phyloP scores from a whole-genome alignment of 495 filamentous ascomycete species.

The Hypoxylon trugodes region DNA sequence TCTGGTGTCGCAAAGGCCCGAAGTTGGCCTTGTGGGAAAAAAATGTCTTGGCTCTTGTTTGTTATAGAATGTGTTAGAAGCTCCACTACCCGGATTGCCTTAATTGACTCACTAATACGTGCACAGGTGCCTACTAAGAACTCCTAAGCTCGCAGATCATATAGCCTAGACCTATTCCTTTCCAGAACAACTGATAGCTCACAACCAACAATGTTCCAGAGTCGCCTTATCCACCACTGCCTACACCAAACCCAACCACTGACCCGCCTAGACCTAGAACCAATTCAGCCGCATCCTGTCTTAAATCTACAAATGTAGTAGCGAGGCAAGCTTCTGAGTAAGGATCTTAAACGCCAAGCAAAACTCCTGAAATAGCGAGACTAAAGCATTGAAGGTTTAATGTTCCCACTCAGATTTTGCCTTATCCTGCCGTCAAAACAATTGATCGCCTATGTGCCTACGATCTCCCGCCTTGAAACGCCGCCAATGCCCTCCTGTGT shows the following conservation, averaged over 20 bases:
- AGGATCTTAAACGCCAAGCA: background rate
- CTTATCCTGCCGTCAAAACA: slow-evolving; percentile 1
- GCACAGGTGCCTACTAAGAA: too few species aligned
- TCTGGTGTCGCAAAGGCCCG: background rate
- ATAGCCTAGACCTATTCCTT: background rate
- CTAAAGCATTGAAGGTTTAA: background rate
- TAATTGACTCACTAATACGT: background rate
- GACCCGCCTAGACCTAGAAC: background rate
- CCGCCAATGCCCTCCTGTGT: slow-evolving; percentile 12
- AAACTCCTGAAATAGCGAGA: background rate
- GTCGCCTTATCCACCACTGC: background rate
- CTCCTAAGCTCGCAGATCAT: background rate
- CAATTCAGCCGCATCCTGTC: background rate
- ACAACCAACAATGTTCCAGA: background rate
- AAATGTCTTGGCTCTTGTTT: background rate
- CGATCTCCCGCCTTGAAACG: slow-evolving; percentile 29
- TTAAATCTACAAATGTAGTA: background rate
- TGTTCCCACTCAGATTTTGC: background rate
- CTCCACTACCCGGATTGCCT: background rate
- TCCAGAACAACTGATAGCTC: background rate
- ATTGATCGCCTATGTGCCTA: slow-evolving; percentile 12
- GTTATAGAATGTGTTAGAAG: background rate
- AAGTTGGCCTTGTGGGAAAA: too few species aligned
- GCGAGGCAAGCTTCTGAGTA: background rate
- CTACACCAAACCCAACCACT: background rate